Evolutionary conservation across 2,329 filamentous ascomycete genomes (phyloP), one percentile per base, ranked within the genome.

Genomic region (Paracamarosporium sp.): DNA sequence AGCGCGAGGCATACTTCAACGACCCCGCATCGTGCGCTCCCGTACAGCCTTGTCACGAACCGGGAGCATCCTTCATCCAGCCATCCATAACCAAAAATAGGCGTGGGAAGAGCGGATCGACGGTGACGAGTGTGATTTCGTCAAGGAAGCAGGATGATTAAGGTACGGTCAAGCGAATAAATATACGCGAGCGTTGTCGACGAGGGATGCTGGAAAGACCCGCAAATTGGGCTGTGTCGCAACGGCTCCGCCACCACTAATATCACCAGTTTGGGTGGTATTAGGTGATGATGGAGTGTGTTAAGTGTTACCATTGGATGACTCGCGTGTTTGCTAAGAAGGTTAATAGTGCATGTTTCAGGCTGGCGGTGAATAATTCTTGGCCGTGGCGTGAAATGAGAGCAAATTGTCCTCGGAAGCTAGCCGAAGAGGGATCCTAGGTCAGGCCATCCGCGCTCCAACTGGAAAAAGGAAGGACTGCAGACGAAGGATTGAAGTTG

Each of bases 171-270:
- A 20, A 43, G 17, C 5, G 33, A n/a, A 24, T 51, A 43, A 51
- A 41, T 51, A 51, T 51, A 51, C 48, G 48, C 48, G 48, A 51
- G 48, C 25, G 7, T 31, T 24, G 5, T 15, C 24, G 36, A 38
- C 36, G 36, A 51, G 36, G 48, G 48, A 30, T 41, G 48, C 25
- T 41, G 27, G 48, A 9, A 31, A 31, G 36, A 31, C 48, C 36
- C 48, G 36, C 48, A 31, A 51, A 31, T 24, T 41, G 48, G 48
- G 48, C 48, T 43, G 36, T 41, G 48, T 20, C 25, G 24, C 27
- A 33, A 51, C 35, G 25, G 36, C 48, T 51, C 48, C 48, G 48
- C 48, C 48, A 51, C 48, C 47, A 50, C 48, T 51, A 51, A 51
- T 51, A 51, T 24, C 9, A 41, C 27, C 33, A 20, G 25, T 43